Evolutionary conservation across 106 monocot species (phyloP).

Genomic region (Dioscorea dumetorum): DNA sequence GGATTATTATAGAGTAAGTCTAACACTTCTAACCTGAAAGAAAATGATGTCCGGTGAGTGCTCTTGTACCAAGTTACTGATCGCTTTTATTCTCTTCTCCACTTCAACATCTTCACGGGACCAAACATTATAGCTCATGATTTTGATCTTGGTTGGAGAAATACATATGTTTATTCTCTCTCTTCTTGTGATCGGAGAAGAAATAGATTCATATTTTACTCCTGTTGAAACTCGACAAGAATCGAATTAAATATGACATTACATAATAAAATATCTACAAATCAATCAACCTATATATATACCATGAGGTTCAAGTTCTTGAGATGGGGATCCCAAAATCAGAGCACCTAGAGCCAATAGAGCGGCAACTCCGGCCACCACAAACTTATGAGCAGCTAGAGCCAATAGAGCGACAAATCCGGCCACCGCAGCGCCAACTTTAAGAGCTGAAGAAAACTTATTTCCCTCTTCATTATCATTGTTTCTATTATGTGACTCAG

Average conservation of each 20-base stretch:
- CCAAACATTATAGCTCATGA: conserved; percentile 49
- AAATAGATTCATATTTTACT: neutral
- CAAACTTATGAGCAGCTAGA: too few relatives aligned
- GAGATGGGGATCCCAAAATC: too few relatives aligned
- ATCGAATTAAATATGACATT: neutral
- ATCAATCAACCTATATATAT: too few relatives aligned
- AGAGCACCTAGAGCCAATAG: too few relatives aligned
- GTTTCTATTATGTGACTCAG: too few relatives aligned
- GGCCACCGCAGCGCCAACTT: too few relatives aligned
- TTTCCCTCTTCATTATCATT: too few relatives aligned
- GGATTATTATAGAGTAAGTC: too few relatives aligned
- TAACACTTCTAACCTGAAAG: conserved; percentile 28
- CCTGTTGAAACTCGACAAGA: neutral
- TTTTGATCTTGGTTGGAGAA: conserved; percentile 9
- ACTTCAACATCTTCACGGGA: conserved; percentile 30
- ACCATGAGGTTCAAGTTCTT: too few relatives aligned
- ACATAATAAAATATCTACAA: neutral
- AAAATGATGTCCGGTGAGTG: conserved; percentile 37
- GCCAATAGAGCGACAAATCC: too few relatives aligned
- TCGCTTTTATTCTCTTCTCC: conserved; percentile 33
- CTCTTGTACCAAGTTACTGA: conserved; percentile 29
- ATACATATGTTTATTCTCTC: neutral
- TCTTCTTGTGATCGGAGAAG: neutral
- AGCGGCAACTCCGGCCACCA: too few relatives aligned
- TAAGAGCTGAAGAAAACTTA: too few relatives aligned